Percentiles rank a stretch among this genome's conserved stretches.
These are phyloP conservation scores for Kregervanrija delftensis DNA, from an alignment of 805 yeast genomes.

Conservation along the genomic window DNA sequence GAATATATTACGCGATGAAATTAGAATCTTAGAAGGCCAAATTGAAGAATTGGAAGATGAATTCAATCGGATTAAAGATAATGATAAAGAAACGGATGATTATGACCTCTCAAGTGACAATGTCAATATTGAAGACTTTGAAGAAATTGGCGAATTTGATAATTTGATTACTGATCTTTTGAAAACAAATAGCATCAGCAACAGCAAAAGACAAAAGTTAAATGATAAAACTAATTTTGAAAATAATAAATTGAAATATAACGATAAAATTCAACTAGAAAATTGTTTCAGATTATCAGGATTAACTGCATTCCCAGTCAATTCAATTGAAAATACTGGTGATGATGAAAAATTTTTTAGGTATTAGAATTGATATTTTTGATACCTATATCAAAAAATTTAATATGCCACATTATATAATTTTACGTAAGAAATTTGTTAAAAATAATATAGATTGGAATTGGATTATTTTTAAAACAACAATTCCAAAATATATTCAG, in stretches of 20 bases:
- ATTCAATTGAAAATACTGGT: constrained; percentile 15
- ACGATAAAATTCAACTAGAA: constrained; percentile 35
- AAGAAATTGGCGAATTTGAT: too few relatives aligned
- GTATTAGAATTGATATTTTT: constrained; percentile 44
- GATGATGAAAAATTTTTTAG: constrained; percentile 28
- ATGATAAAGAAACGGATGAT: constrained; percentile 4
- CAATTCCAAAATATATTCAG: constrained; percentile 28
- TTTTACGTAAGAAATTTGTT: constrained; percentile 20
- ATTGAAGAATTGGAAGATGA: constrained; percentile 4
- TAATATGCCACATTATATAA: constrained; percentile 41
- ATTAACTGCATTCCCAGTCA: constrained; percentile 44
- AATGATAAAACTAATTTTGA: constrained; percentile 5
- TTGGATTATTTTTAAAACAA: constrained; percentile 29
- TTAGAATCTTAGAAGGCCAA: constrained; percentile 11
- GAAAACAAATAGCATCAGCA: too few relatives aligned
- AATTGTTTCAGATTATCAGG: constrained; percentile 44
- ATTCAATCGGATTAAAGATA: background rate
- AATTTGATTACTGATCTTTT: too few relatives aligned
- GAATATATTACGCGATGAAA: constrained; percentile 4
- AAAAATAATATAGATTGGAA: constrained; percentile 13
- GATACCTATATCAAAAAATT: constrained; percentile 24
- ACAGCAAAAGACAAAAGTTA: background rate
- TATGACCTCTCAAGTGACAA: too few relatives aligned
- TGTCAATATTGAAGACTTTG: too few relatives aligned
- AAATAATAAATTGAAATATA: constrained; percentile 12